A percentile compares a stretch with the other conserved stretches of the same genome.
phyloP scores from a whole-genome alignment of 2,329 filamentous ascomycete genomes.

The Nigrospora osmanthi region DNA sequence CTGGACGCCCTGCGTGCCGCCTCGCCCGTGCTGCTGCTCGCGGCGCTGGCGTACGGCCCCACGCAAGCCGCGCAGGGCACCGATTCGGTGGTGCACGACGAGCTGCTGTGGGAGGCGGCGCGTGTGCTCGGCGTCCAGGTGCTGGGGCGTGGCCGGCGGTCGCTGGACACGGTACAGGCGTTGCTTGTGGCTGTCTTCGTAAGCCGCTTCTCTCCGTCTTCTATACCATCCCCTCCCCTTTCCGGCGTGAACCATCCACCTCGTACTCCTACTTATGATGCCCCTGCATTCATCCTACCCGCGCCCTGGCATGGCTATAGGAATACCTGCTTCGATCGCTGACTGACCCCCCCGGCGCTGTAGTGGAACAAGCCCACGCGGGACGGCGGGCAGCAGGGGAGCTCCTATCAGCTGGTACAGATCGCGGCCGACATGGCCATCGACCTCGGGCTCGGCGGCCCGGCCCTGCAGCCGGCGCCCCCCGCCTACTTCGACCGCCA shows the following conservation, averaged over 20 bases:
- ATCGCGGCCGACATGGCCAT: slow-evolving; percentile 1
- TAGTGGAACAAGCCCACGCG: slow-evolving; percentile 1
- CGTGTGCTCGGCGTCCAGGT: background rate
- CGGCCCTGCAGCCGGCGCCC: background rate
- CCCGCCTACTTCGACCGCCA: background rate
- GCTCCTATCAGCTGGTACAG: background rate
- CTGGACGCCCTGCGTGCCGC: background rate
- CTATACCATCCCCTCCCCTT: no score
- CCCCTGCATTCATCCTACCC: no score
- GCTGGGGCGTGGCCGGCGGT: background rate
- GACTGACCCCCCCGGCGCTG: no score
- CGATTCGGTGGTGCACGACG: background rate
- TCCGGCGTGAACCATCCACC: no score
- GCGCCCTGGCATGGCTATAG: no score
- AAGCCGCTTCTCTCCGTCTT: no score
- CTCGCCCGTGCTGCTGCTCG: slow-evolving; percentile 1
- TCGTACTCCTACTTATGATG: no score
- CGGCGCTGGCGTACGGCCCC: background rate
- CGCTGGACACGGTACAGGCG: slow-evolving; percentile 1
- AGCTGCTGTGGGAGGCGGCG: background rate
- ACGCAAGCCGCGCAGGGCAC: slow-evolving; percentile 1
- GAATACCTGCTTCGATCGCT: no score
- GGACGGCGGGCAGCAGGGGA: background rate
- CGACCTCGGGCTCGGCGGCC: slow-evolving; percentile 1
- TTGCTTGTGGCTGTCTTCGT: background rate